These are phyloP conservation scores for Claviceps cyperi DNA, from an alignment of 2,329 filamentous ascomycete genomes.

Conservation along the genomic window DNA sequence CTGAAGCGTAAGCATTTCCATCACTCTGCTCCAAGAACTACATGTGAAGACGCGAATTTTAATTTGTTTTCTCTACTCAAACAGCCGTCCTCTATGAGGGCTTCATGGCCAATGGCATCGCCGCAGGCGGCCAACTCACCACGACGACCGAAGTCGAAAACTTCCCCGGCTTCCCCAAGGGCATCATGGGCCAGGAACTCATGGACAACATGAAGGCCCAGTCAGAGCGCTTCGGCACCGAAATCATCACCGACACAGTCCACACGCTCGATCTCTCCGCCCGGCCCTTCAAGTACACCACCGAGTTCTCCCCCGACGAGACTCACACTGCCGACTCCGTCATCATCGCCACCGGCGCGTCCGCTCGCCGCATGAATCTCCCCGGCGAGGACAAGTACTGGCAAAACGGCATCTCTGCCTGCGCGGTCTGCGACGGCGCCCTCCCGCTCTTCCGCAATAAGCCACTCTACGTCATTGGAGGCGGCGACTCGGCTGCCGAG, in stretches of 20 bases:
- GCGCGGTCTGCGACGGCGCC: conserved; percentile 92
- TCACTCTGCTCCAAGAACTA: no score
- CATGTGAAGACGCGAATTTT: neutral
- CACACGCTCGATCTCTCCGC: conserved; percentile 70
- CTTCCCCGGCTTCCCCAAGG: conserved; percentile 85
- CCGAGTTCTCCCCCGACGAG: conserved; percentile 73
- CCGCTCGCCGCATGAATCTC: conserved; percentile 69
- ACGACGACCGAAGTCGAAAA: conserved; percentile 98
- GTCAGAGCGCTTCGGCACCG: conserved; percentile 81
- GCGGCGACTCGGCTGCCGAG: conserved; percentile 91
- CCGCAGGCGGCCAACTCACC: conserved; percentile 89
- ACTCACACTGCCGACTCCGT: conserved; percentile 80
- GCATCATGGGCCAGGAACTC: conserved; percentile 72
- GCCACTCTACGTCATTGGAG: conserved; percentile 88
- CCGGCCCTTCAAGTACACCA: conserved; percentile 85
- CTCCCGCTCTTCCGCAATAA: conserved; percentile 97
- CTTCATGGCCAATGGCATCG: conserved; percentile 93
- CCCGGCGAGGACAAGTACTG: conserved; percentile 89
- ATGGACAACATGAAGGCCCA: conserved; percentile 96
- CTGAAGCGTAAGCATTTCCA: conserved; percentile 50
- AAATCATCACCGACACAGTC: conserved; percentile 88
- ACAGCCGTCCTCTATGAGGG: conserved; percentile 85
- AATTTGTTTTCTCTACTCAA: neutral
- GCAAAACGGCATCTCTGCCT: conserved; percentile 93
- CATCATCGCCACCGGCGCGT: conserved; percentile 91